Conservation (phyloP, 2,329 filamentous ascomycete species). For the Botrytis hyacinthi region DNA sequence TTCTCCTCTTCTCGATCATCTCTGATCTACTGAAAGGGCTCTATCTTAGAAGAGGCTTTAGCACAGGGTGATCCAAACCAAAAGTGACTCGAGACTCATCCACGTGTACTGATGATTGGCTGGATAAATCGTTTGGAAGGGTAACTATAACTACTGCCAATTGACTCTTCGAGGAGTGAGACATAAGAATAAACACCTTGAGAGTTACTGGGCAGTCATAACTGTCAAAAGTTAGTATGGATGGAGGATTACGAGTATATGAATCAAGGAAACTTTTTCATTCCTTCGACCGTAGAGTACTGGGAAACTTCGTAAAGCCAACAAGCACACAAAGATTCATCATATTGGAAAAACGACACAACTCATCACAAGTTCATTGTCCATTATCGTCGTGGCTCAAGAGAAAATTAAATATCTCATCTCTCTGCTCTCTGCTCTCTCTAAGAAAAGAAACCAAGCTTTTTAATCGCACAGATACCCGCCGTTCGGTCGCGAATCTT, state of each 20-base stretch:
- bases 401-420: neutral
- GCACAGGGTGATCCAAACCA: constrained; percentile 74
- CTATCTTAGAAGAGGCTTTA: neutral
- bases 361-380: neutral
- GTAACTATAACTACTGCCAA: neutral
- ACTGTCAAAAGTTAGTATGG: neutral
- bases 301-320: neutral
- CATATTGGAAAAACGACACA: neutral
- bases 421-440: neutral
- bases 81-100: constrained; percentile 76
- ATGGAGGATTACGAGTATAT: neutral
- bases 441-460: neutral
- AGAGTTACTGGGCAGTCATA: neutral
- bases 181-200: constrained; percentile 10
- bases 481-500: constrained; percentile 4
- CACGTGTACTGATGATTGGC: constrained; percentile 64
- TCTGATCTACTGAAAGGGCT: neutral
- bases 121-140: neutral
- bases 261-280: neutral
- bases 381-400: neutral
- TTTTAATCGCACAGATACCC: neutral
- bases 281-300: neutral
- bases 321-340: neutral
- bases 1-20: neutral
- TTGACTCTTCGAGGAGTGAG: neutral